A percentile compares a stretch with the other conserved stretches of the same genome.
Conservation (phyloP, 495 filamentous ascomycete genomes). For the Daldinia concentrica region DNA sequence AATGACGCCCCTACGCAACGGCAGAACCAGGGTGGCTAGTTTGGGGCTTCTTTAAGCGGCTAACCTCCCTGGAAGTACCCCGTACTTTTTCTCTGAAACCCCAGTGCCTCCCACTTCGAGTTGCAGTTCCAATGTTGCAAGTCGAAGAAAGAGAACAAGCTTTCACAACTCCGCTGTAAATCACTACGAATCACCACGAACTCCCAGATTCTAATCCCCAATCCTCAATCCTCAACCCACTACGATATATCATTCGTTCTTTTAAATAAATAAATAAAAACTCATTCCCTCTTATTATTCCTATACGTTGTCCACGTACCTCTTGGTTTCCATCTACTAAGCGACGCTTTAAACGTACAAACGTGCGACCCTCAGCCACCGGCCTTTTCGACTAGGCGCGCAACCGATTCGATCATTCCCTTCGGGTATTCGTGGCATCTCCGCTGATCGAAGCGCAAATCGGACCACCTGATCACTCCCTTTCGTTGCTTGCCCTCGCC, state of each 20-base stretch:
- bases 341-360: constrained; percentile 21
- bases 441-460: constrained; percentile 41
- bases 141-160: constrained; percentile 1
- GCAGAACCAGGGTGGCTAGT: constrained; percentile 10
- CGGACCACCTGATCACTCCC: constrained; percentile 35
- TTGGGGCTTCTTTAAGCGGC: neutral
- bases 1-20: constrained; percentile 18
- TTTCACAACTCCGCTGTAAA: neutral
- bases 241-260: neutral
- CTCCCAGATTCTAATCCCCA: neutral
- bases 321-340: constrained; percentile 18
- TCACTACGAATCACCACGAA: neutral
- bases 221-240: neutral
- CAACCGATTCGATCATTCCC: constrained; percentile 38
- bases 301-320: neutral
- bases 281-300: neutral
- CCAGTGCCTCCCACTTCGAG: constrained; percentile 27
- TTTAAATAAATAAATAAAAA: neutral
- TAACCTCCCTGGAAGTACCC: constrained; percentile 1
- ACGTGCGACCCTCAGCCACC: constrained; percentile 40
- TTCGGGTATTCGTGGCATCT: constrained; percentile 47
- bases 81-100: constrained; percentile 31
- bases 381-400: constrained; percentile 36
- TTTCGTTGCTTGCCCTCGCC: constrained; percentile 47
- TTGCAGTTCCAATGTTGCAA: constrained; percentile 20